These are phyloP conservation scores for Xylaria intraflava DNA, from an alignment of 495 filamentous ascomycete genomes.

Conservation along the genomic window DNA sequence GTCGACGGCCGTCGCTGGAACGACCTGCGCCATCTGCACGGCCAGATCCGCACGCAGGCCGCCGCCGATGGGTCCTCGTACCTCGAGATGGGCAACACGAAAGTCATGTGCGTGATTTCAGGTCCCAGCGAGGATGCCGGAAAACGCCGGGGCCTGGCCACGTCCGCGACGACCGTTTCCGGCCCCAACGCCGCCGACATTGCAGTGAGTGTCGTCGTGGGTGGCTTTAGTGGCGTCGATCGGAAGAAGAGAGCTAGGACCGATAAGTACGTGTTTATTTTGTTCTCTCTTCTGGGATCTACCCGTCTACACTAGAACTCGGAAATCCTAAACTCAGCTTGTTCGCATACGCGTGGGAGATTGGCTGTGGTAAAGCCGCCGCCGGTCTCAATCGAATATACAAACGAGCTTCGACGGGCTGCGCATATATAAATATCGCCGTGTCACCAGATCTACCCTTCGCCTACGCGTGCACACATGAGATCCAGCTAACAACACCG, in stretches of 20 bases:
- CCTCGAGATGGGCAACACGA: constrained; percentile 93
- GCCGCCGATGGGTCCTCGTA: constrained; percentile 86
- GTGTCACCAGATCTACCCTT: not conserved
- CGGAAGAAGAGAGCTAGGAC: constrained; percentile 63
- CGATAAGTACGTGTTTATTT: constrained; percentile 60
- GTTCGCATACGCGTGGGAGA: no score
- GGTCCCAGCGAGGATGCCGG: constrained; percentile 63
- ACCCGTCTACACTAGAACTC: no score
- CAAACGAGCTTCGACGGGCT: no score
- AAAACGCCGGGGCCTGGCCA: constrained; percentile 30
- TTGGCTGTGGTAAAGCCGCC: no score
- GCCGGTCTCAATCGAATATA: no score
- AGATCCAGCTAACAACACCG: not conserved
- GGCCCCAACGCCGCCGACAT: constrained; percentile 51
- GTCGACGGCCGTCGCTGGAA: constrained; percentile 97
- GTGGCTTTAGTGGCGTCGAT: constrained; percentile 83
- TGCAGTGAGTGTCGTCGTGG: constrained; percentile 76
- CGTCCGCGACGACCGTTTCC: constrained; percentile 40
- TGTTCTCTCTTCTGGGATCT: not conserved
- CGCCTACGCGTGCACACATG: not conserved
- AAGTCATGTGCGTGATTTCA: constrained; percentile 84
- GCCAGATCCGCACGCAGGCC: constrained; percentile 84
- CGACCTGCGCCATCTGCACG: constrained; percentile 83
- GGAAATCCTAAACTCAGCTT: no score
- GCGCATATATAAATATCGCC: no score